phyloP scores from a whole-genome alignment of 768 basidiomycete species.

The Leccinum aurantiacum region DNA sequence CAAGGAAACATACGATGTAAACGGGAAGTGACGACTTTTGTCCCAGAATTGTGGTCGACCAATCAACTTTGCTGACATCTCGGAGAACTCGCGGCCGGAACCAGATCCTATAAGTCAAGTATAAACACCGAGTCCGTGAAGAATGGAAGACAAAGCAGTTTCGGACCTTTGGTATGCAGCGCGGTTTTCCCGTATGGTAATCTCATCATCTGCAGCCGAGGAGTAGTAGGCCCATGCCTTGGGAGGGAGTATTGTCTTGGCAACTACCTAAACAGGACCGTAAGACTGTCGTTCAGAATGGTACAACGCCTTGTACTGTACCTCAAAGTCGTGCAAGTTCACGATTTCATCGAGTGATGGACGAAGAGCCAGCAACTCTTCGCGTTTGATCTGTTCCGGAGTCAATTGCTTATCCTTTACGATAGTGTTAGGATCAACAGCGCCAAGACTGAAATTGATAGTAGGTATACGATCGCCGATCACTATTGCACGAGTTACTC shows the following conservation, averaged over 20 bases:
- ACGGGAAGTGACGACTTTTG: conserved; percentile 69
- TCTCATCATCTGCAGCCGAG: conserved; percentile 90
- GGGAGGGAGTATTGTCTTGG: conserved; percentile 71
- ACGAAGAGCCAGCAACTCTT: conserved; percentile 54
- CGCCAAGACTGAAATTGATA: conserved; percentile 52
- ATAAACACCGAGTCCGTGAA: not conserved
- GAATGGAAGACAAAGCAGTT: not conserved
- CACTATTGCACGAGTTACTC: conserved; percentile 19
- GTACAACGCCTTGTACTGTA: conserved; percentile 39
- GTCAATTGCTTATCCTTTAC: conserved; percentile 62
- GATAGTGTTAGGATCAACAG: conserved; percentile 64
- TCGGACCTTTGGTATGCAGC: conserved; percentile 79
- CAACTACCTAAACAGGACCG: conserved; percentile 57
- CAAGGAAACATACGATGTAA: conserved; percentile 55
- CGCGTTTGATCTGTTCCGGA: conserved; percentile 66
- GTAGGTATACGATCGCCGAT: conserved; percentile 1
- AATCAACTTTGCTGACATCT: conserved; percentile 80
- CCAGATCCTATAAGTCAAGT: conserved; percentile 60
- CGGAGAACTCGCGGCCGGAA: conserved; percentile 83
- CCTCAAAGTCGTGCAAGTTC: conserved; percentile 93
- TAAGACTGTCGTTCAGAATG: not conserved
- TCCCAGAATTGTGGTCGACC: conserved; percentile 80
- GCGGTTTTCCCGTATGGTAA: conserved; percentile 84
- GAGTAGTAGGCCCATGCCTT: conserved; percentile 95
- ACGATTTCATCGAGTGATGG: conserved; percentile 77